Percentiles rank a stretch among this genome's conserved stretches.
Conservation (phyloP, 2,329 filamentous ascomycete species). For the Talaromyces albobiverticillius region DNA sequence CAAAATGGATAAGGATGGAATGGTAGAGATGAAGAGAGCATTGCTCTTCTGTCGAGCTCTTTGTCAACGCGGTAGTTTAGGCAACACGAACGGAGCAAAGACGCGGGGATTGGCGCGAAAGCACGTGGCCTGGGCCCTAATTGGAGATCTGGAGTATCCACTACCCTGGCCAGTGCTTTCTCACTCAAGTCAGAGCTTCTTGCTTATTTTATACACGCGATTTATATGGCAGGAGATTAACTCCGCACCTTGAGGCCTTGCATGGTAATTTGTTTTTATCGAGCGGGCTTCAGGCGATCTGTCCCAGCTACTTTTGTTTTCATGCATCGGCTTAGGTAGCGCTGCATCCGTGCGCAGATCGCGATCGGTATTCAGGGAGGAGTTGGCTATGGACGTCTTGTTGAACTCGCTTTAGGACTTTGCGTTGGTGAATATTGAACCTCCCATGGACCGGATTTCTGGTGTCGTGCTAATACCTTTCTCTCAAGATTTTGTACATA, state of each 20-base stretch:
- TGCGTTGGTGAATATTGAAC: not conserved
- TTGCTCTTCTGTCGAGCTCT: not conserved
- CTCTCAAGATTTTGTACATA: constrained; percentile 6
- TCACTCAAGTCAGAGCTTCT: not conserved
- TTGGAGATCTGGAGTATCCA: not conserved
- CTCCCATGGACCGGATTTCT: not conserved
- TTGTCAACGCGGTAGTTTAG: not conserved
- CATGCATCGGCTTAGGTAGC: constrained; percentile 7
- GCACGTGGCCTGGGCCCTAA: constrained; percentile 10
- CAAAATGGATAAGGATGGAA: too few species aligned
- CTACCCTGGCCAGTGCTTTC: not conserved
- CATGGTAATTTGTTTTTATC: not conserved
- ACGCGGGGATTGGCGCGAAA: constrained; percentile 15
- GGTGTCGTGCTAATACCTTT: not conserved
- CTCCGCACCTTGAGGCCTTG: not conserved
- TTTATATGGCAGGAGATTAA: too few species aligned
- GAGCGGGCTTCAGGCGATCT: not conserved
- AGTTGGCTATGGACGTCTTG: not conserved
- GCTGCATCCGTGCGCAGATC: constrained; percentile 6
- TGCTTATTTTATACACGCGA: too few species aligned
- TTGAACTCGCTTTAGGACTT: not conserved
- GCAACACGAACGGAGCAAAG: not conserved
- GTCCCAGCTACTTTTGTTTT: not conserved
- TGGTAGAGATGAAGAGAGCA: not conserved
- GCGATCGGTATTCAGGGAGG: not conserved